These are phyloP conservation scores for Phyllosticta paracitricarpa DNA, from an alignment of 2,329 filamentous ascomycete species.

Conservation along the genomic window DNA sequence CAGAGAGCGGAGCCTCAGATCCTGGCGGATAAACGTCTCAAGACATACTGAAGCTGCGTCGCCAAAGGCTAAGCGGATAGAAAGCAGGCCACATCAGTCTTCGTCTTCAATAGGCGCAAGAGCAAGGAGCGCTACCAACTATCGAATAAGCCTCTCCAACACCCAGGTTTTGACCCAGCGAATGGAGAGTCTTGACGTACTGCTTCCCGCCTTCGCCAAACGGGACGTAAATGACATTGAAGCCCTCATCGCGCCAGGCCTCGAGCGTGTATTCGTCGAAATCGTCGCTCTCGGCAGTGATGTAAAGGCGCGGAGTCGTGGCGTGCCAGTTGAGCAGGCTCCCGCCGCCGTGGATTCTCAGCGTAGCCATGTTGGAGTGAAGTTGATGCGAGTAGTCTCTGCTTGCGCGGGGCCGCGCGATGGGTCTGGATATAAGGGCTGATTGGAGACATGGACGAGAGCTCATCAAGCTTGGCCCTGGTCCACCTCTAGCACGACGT, in stretches of 20 bases:
- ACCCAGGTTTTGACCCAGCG: slow-evolving; percentile 43
- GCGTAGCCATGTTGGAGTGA: slow-evolving; percentile 5
- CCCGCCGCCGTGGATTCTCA: slow-evolving; percentile 2
- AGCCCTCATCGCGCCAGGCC: slow-evolving; percentile 52
- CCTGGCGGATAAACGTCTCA: slow-evolving; percentile 43
- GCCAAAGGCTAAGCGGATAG: slow-evolving; percentile 40
- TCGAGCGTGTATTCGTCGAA: slow-evolving; percentile 46
- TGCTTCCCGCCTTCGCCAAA: slow-evolving; percentile 39
- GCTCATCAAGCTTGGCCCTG: neutral
- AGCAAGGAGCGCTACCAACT: slow-evolving; percentile 38
- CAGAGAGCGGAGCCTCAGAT: slow-evolving; percentile 45
- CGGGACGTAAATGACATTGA: slow-evolving; percentile 48
- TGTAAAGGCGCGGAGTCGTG: slow-evolving; percentile 36
- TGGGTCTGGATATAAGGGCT: neutral
- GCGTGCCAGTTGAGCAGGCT: slow-evolving; percentile 30
- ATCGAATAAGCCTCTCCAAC: slow-evolving; percentile 54
- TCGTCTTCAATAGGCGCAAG: neutral
- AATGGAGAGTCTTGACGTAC: slow-evolving; percentile 38
- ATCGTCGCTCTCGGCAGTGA: slow-evolving; percentile 43
- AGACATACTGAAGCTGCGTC: slow-evolving; percentile 51
- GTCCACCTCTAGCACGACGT: slow-evolving; percentile 1
- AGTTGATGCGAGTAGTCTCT: neutral
- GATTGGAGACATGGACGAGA: neutral
- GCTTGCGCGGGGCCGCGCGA: neutral
- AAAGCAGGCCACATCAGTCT: neutral